phyloP scores from a whole-genome alignment of 768 basidiomycete species.

The Pulveroboletus ravenelii region DNA sequence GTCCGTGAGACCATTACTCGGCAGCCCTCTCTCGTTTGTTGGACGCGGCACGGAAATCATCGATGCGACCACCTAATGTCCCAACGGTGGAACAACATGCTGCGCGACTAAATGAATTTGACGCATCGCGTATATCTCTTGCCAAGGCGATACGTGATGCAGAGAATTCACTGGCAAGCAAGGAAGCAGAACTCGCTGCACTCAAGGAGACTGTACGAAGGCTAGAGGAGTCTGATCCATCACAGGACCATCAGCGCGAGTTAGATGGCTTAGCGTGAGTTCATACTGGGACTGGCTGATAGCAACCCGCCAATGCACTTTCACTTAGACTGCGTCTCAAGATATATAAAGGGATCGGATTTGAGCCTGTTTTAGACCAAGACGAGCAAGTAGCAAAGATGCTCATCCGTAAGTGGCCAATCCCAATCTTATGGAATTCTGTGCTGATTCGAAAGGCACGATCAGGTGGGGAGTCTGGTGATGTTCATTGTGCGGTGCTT shows the following conservation, averaged over 20 bases:
- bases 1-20: background rate
- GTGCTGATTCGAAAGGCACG: background rate
- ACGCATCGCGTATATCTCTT: slow-evolving; percentile 56
- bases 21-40: slow-evolving; percentile 59
- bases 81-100: slow-evolving; percentile 62
- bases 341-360: slow-evolving; percentile 68
- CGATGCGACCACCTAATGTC: slow-evolving; percentile 64
- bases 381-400: slow-evolving; percentile 51
- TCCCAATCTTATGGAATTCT: background rate
- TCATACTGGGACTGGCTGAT: background rate
- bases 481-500: slow-evolving; percentile 34
- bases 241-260: slow-evolving; percentile 63
- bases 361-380: slow-evolving; percentile 59
- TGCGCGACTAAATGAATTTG: slow-evolving; percentile 58
- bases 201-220: slow-evolving; percentile 60
- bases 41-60: slow-evolving; percentile 67
- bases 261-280: slow-evolving; percentile 66
- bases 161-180: slow-evolving; percentile 58
- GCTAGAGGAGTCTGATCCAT: slow-evolving; percentile 68
- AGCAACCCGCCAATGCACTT: slow-evolving; percentile 1
- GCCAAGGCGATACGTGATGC: slow-evolving; percentile 73
- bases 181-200: slow-evolving; percentile 64
- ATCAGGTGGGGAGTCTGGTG: slow-evolving; percentile 43
- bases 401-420: slow-evolving; percentile 55
- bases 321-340: slow-evolving; percentile 55